Evolutionary conservation across 202 grass and related monocot species (phyloP), one percentile per base, ranked within the genome.

Genomic region (Digitaria exilis): DNA sequence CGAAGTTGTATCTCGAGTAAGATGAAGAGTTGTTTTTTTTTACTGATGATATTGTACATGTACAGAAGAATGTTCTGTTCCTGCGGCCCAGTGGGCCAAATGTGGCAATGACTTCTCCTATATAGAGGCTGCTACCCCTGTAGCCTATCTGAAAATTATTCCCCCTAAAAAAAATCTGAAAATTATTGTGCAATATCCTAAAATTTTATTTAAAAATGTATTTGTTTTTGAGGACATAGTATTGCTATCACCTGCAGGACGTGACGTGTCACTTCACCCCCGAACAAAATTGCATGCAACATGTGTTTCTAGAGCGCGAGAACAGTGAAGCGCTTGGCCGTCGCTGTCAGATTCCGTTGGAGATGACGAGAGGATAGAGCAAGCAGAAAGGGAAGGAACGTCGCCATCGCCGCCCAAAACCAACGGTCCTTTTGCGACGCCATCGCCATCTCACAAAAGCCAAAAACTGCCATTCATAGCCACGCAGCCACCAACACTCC

Each of bases 371-470:
- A 15, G 9, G 26, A 41, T 5, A 21, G 13, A 16, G 9, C 37
- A 2, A 12, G 37, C 49, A 28, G 73, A 60, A n/a, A 44, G 2
- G 18, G 26, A 49, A 12, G 26, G n/a, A 19, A 37, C 49, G 39
- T 58, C 65, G 5, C 35, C 57, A 52, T 75, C 80, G 32, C 58
- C 46, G 13, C 15, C 44, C 30, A 13, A 51, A 83, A 63, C 68
- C 43, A 82, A 73, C 69, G 80, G 80, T 52, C 64, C 43, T 82
- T 19, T 73, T 73, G 29, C 42, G 11, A 26, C 3, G 7, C 63
- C 63, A 32, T 81, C 52, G 10, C 79, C n/a, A 1, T 71, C 79
- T 9, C 42, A 49, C 6, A 82, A 82, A 82, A 82, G 43, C 56
- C 43, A 73, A 73, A 46, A 73, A 49, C 69, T 73, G 55, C 55